phyloP scores from a whole-genome alignment of 1,284 basidiomycete genomes.

The Anthracocystis setariae region DNA sequence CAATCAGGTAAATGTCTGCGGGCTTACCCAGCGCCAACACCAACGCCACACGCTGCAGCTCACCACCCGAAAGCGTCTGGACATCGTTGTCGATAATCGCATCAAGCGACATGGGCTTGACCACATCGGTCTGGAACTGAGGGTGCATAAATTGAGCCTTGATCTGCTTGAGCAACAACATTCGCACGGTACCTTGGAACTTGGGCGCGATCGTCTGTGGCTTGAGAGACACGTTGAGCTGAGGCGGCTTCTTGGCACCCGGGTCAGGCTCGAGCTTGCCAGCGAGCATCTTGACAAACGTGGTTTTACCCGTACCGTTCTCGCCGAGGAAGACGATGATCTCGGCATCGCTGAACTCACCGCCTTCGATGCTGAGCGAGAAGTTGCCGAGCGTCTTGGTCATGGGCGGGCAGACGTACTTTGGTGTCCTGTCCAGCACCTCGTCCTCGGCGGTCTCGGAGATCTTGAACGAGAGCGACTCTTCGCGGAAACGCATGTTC shows the following conservation, averaged over 20 bases:
- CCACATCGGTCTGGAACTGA: constrained; percentile 68
- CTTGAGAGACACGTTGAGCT: constrained; percentile 66
- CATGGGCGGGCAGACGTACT: constrained; percentile 64
- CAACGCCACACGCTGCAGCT: constrained; percentile 66
- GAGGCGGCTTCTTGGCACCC: constrained; percentile 61
- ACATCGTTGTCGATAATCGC: constrained; percentile 67
- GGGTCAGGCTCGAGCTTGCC: constrained; percentile 66
- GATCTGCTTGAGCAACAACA: constrained; percentile 68
- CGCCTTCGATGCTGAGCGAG: constrained; percentile 63
- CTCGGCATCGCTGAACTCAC: constrained; percentile 65
- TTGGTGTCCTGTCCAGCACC: constrained; percentile 56
- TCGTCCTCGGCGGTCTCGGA: constrained; percentile 66
- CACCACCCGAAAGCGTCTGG: constrained; percentile 66
- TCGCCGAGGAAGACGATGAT: constrained; percentile 68
- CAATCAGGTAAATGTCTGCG: constrained; percentile 67
- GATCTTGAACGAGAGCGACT: constrained; percentile 67
- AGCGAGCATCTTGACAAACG: constrained; percentile 68
- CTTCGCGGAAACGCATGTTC: constrained; percentile 68
- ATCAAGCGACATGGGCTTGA: constrained; percentile 67
- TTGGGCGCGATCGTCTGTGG: constrained; percentile 68
- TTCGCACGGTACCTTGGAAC: constrained; percentile 67
- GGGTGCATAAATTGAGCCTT: constrained; percentile 67
- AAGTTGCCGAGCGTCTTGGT: constrained; percentile 66
- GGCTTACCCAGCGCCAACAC: constrained; percentile 67
- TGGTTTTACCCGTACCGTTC: constrained; percentile 68